Base-by-base conservation (phyloP, 495 filamentous ascomycete species). In the Trichoderma asperelloides region DNA sequence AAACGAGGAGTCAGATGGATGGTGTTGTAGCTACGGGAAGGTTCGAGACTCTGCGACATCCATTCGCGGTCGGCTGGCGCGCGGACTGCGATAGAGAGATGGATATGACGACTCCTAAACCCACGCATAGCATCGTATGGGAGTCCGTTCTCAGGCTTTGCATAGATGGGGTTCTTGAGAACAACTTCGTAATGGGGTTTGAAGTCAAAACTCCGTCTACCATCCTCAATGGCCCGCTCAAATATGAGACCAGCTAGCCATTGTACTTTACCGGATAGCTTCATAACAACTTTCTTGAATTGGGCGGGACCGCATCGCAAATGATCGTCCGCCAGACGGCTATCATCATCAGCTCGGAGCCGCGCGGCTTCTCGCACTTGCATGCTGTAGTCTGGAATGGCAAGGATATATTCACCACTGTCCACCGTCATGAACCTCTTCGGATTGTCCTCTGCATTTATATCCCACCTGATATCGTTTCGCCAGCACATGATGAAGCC, bases 401-500 rank as follows among this genome's bases (percentile, higher is more conserved):
- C 95, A 62, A 98, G 82, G 28, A 98, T 88, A 73, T 93, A 98
- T 75, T 96, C 94, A 30, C 91, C 91, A 74, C 93, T 96, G 37
- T 95, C 91, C 5, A 98, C 93, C 37, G 87, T 91, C 92, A 98
- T 96, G 76, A 98, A 96, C 66, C 89, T 90, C 71, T 87, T 90
- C 0, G 94, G 93, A 71, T 98, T 90, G 63, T 94, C 86, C 62
- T 89, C 89, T 57, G 86, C 83, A 65, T 89, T 86, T 40, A 99
- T 86, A 64, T 88, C 88, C 90, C 92, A 96, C 67, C 83, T 84
- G 45, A 98, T 93, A 71, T 97, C 88, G 70, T 89, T 92, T 49
- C 94, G 90, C 93, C 93, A 98, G 74, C 93, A 97, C 92, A 99
- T 96, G 16, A 97, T 82, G 69, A 99, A 96, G 6, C 95, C 95